Base-by-base conservation (phyloP, 768 basidiomycete genomes). In the Gloeopeniophorella convolvens region DNA sequence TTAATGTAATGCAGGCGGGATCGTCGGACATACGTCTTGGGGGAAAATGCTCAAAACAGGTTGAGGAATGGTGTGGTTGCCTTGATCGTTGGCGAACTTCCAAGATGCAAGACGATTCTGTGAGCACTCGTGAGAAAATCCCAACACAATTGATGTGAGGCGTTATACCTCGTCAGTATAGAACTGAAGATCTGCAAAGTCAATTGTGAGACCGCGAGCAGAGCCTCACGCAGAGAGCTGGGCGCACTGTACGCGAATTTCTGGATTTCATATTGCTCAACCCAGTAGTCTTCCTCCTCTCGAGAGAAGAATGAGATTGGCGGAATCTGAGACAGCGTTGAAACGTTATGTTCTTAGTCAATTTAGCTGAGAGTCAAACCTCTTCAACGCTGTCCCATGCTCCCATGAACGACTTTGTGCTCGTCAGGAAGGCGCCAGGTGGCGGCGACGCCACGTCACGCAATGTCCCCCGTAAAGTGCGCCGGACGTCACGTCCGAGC, bases 261-360 rank as follows among this genome's bases (percentile, higher is more conserved):
- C 55, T 79, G 80, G 9, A 67, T 66, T 33, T 60, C 59, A 55
- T 77, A 87, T 54, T 81, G 77, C 43, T 83, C 73, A 0, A 85
- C 74, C 51, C 85, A 77, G 59, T 86, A 87, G 57, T 82, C 76
- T 58, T 88, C 85, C 62, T 88, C 82, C 9, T 75, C 73, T 0
- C 59, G 35, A 0, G 74, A 72, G 36, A 87, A 74, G 64, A 80
- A 87, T 0, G 79, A 75, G 41, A 84, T 72, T 0, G 76, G 72
- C 1, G 79, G 75, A 30, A 85, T 79, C 79, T 84, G 41, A 15
- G 16, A 28, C n/a, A 20, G 23, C 21, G n/a, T 59, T 31, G 58
- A 26, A 20, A 41, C n/a, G 8, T 23, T 16, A 39, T 18, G 44
- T 34, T 11, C 7, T 12, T 18, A 20, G 18, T 28, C 15, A 9